Percentiles rank a stretch among this genome's conserved stretches.
phyloP scores from a whole-genome alignment of 352 stramenopile genomes.

The Phytophthora sp. region DNA sequence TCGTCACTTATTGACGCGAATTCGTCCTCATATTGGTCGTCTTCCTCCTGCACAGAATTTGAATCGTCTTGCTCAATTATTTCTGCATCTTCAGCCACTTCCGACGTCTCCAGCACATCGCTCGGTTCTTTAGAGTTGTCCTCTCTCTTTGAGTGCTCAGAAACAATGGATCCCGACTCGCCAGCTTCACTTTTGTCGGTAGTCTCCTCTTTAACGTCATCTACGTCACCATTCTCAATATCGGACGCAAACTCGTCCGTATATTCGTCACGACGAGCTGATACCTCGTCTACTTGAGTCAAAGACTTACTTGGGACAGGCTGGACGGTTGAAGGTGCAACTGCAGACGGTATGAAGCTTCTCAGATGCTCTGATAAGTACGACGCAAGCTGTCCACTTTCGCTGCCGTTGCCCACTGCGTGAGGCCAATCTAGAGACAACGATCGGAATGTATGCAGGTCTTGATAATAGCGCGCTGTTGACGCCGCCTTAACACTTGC shows the following conservation, averaged over 20 bases:
- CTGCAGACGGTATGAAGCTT: neutral
- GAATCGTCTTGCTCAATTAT: constrained; percentile 5
- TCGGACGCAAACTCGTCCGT: constrained; percentile 27
- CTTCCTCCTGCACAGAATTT: constrained; percentile 8
- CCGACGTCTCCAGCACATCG: neutral
- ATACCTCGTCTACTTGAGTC: neutral
- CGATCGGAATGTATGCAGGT: constrained; percentile 60
- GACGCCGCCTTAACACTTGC: constrained; percentile 60
- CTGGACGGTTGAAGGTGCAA: neutral
- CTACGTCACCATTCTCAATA: neutral
- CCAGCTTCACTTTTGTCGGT: neutral
- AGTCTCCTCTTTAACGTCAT: neutral
- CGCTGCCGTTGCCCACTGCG: neutral
- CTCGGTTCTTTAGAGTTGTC: neutral
- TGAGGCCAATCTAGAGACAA: constrained; percentile 32
- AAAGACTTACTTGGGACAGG: neutral
- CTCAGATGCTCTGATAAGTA: neutral
- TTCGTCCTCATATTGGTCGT: constrained; percentile 46
- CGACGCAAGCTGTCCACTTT: neutral
- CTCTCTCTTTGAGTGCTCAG: constrained; percentile 6
- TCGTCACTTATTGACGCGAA: constrained; percentile 43
- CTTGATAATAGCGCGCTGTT: constrained; percentile 69
- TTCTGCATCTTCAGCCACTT: constrained; percentile 14
- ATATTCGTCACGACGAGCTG: constrained; percentile 15
- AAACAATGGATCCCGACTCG: constrained; percentile 7